Evolutionary conservation across 2,329 filamentous ascomycete species (phyloP), one percentile per base, ranked within the genome.

Genomic region (Pseudogymnoascus sp.): DNA sequence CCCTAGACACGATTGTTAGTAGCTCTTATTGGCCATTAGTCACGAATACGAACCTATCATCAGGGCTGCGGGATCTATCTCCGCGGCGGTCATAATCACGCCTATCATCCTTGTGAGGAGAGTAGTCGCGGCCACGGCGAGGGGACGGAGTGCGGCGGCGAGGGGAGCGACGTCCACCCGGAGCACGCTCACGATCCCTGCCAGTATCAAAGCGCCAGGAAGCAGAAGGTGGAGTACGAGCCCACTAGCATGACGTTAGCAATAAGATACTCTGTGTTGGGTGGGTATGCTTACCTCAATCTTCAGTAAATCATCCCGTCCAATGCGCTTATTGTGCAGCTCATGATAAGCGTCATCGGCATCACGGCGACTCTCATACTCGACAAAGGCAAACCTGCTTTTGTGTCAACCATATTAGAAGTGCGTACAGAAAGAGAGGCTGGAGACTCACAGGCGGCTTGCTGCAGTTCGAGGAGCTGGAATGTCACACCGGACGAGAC

Each of bases 271-370:
- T 34, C 23, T 4, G 53, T 42, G 14, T 49, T 23, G n/a, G 12
- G 66, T 59, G 65, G 64, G 34, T 21, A 53, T 61, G 70, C 84
- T 69, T 79, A 96, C 95, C 85, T 99, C 95, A 69, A 99, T 97
- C 82, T 99, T 99, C 79, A 99, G 76, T 65, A 96, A 80, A 73
- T 99, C 95, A 74, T 99, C 95, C 67, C 93, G 89, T 59, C 92
- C 93, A 71, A 99, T 92, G 69, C 93, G 91, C 86, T 97, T 97
- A 82, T 97, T 97, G 76, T 99, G 95, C 95, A 99, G 99, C 80
- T 99, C 95, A 77, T 99, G 91, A 76, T 99, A 99, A 59, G 95
- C 95, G 80, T 99, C 95, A 77, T 99, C 95, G 68, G 95, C 93
- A 82, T 99, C 95, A 71, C 95, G 93, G 72, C 93, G 91, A 77